phyloP scores from a whole-genome alignment of 176 grass and related monocot genomes.

The Dactylis glomerata region DNA sequence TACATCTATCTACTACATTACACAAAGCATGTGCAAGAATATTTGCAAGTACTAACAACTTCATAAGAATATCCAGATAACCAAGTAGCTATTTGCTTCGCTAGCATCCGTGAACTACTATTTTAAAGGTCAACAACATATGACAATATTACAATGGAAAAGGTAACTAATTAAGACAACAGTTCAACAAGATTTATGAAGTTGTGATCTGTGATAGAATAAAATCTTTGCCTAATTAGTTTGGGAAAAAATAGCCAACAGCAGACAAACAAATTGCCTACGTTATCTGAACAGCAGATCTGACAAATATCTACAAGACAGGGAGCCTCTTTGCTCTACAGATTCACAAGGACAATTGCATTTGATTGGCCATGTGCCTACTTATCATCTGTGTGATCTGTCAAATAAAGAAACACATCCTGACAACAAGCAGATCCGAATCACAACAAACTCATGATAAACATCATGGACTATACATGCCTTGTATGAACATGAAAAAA shows the following conservation, averaged over 20 bases:
- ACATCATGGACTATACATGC: background rate
- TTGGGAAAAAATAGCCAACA: background rate
- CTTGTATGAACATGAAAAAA: background rate
- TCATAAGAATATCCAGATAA: background rate
- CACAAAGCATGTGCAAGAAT: background rate
- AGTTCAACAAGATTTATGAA: background rate
- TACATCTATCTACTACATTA: background rate
- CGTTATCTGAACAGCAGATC: background rate
- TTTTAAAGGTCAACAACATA: background rate
- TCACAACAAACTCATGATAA: background rate
- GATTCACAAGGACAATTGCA: background rate
- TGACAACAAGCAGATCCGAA: background rate
- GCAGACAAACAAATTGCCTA: background rate
- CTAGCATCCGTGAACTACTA: no score
- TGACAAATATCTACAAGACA: background rate
- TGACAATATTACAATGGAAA: background rate
- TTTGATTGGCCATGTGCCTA: background rate
- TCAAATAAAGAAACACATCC: background rate
- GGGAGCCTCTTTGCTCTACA: background rate
- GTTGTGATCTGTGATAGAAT: background rate
- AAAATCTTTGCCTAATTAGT: background rate
- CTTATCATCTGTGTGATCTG: background rate
- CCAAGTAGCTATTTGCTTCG: background rate
- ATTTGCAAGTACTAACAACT: background rate
- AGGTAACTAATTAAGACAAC: background rate